These are phyloP conservation scores for maize (Zea mays) DNA, from an alignment of 176 grass and related monocot genomes.

Conservation along the genomic window DNA sequence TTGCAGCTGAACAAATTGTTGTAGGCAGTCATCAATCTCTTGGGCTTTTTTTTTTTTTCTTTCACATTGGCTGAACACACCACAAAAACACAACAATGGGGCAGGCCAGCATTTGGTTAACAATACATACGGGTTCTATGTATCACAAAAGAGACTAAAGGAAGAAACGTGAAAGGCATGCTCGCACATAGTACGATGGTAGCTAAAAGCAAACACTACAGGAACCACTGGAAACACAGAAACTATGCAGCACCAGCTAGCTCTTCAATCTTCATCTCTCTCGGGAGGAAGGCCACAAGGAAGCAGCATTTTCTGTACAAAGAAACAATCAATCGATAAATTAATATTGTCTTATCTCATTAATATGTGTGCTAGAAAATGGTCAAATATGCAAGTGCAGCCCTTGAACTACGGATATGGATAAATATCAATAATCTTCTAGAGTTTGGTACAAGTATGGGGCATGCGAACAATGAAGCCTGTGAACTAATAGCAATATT, in stretches of 20 bases:
- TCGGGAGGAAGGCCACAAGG: conserved; percentile 68
- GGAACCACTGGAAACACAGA: background rate
- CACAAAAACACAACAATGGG: background rate
- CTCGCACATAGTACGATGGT: background rate
- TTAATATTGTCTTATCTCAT: background rate
- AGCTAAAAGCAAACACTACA: background rate
- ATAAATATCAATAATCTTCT: background rate
- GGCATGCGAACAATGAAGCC: background rate
- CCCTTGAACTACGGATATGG: background rate
- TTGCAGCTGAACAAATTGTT: background rate
- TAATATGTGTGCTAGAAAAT: background rate
- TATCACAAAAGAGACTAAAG: background rate
- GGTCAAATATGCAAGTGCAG: background rate
- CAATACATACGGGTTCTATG: conserved; percentile 1
- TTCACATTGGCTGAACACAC: background rate
- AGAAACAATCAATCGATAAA: conserved; percentile 9
- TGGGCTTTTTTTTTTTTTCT: background rate
- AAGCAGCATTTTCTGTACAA: conserved; percentile 84
- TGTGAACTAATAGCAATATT: background rate
- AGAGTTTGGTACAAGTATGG: background rate
- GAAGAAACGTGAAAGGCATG: background rate
- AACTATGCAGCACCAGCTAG: background rate
- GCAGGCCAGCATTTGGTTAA: background rate
- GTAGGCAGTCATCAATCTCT: background rate
- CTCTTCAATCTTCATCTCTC: conserved; percentile 72